phyloP scores from a whole-genome alignment of 768 basidiomycete genomes.

The Floccularia luteovirens region DNA sequence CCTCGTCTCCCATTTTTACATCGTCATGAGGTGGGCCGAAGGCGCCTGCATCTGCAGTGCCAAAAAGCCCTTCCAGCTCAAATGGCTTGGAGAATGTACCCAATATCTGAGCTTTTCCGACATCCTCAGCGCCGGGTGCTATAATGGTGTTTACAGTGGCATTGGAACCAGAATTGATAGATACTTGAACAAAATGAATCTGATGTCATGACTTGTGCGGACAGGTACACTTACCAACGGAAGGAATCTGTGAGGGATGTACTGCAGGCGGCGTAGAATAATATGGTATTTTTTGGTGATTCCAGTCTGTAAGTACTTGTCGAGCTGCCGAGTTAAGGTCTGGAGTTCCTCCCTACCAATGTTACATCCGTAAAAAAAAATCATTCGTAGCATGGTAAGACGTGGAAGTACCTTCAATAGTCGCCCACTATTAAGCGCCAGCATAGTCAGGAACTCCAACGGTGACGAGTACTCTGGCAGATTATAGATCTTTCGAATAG shows the following conservation, averaged over 20 bases:
- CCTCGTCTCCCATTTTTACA: conserved; percentile 38
- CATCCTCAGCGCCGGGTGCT: conserved; percentile 71
- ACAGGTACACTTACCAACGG: conserved; percentile 22
- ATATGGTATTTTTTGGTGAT: conserved; percentile 92
- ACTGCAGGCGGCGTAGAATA: conserved; percentile 71
- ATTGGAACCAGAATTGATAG: conserved; percentile 11
- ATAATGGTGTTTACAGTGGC: conserved; percentile 23
- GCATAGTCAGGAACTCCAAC: conserved; percentile 84
- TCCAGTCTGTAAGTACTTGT: conserved; percentile 86
- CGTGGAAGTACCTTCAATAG: conserved; percentile 59
- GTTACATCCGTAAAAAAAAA: background rate
- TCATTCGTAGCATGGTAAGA: background rate
- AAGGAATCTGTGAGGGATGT: conserved; percentile 72
- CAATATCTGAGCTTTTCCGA: conserved; percentile 78
- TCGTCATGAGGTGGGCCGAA: conserved; percentile 43
- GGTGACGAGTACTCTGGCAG: conserved; percentile 68
- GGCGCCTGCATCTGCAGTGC: conserved; percentile 74
- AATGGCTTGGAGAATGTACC: conserved; percentile 70
- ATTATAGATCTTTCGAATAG: conserved; percentile 80
- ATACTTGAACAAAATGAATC: background rate
- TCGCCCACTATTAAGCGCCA: conserved; percentile 76
- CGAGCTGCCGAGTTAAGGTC: conserved; percentile 80
- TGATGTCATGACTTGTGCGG: background rate
- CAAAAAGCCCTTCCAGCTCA: conserved; percentile 71
- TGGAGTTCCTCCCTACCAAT: conserved; percentile 76